A percentile compares a stretch with the other conserved stretches of the same genome.
Conservation (phyloP, 345 rosid species). For the Reutealis trisperma region DNA sequence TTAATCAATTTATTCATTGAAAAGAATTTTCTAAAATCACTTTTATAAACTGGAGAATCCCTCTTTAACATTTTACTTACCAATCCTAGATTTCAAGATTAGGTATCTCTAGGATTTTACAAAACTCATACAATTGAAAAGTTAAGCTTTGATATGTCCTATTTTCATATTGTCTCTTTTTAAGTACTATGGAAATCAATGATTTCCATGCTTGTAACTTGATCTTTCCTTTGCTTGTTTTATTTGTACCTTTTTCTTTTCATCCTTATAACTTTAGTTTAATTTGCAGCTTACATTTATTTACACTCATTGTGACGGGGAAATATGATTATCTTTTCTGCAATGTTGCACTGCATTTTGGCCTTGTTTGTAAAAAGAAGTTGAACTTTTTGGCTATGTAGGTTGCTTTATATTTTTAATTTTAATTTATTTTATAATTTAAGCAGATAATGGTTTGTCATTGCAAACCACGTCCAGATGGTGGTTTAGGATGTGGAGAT, state of each 20-base stretch:
- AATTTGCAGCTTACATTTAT: background rate
- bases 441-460: conserved; percentile 94
- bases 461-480: conserved; percentile 67
- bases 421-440: conserved; percentile 5
- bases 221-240: background rate
- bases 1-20: too few relatives aligned
- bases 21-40: too few relatives aligned
- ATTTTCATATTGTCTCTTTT: too few relatives aligned
- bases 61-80: too few relatives aligned
- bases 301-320: background rate
- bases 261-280: background rate
- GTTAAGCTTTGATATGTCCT: too few relatives aligned
- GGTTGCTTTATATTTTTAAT: background rate
- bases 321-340: background rate
- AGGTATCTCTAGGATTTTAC: too few relatives aligned
- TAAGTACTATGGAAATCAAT: too few relatives aligned
- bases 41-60: too few relatives aligned
- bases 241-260: background rate
- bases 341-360: background rate
- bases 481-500: conserved; percentile 82
- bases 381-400: conserved; percentile 6
- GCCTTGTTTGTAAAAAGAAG: conserved; percentile 8
- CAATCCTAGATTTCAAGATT: too few relatives aligned
- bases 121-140: too few relatives aligned
- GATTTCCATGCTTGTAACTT: too few relatives aligned